Base-by-base conservation (phyloP, 1,284 basidiomycete species). In the Marasmius oreades region DNA sequence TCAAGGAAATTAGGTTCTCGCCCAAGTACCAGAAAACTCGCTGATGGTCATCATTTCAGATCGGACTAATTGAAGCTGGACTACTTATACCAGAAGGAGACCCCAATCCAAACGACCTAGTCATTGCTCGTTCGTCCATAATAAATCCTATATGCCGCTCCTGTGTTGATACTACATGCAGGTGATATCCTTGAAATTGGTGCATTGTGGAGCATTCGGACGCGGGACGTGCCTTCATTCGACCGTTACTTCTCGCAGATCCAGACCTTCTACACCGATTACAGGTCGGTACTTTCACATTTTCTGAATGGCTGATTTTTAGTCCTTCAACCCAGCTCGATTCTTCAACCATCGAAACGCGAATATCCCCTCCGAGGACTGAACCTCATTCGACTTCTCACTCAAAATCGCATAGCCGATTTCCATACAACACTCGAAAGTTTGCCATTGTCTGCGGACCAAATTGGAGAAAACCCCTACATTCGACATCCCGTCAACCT, bases 381-480 rank as follows among this genome's bases (percentile, higher is more conserved):
- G 23, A 90, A 96, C 67, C 89, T 99, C 67, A 90, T 99, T 63
- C 91, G 93, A 24, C 85, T 98, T 59, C 85, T 99, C 62, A 94
- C 93, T 1, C 93, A 96, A 71, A 98, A 98, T 73, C 88, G 93
- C 67, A 97, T 98, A 68, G 93, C 96, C 43, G 92, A 96, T 68
- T 99, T 99, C 78, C 97, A 99, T 71, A 97, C 94, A n/a, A 88
- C 93, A n/a, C 85, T 99, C 57, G 97, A 99, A 71, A 91, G 92
- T n/a, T 82, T 99, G 20, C 86, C 86, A 2, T 76, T 95, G 24
- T 81, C 85, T 46, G 81, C 87, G 0, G 86, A 90, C 60, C 81
- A 84, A 45, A 84, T 92, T 61, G 75, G 84, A 36, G 79, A 84
- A 28, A 93, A 93, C 69, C 85, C 85, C 16, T 95, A 83, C 69